Evolutionary conservation across 176 grass and related monocot genomes (phyloP).

Genomic region (Oryza glaberrima): DNA sequence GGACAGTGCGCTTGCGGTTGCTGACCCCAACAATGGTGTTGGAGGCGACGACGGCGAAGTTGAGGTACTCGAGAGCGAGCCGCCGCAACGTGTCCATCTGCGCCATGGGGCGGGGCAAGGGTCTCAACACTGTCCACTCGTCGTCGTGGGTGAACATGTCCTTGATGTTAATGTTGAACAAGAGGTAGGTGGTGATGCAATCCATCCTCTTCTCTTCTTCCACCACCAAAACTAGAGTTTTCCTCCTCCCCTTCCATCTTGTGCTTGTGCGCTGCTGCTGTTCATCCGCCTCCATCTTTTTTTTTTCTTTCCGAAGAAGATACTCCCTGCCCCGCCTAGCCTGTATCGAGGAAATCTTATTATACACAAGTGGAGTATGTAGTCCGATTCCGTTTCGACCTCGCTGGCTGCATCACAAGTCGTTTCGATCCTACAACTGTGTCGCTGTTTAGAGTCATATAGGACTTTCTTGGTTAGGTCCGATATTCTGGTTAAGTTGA

Average conservation of each 20-base stretch:
- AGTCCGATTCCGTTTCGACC: no score
- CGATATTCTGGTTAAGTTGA: no score
- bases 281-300: background rate
- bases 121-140: background rate
- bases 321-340: no score
- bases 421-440: no score
- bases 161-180: constrained; percentile 5
- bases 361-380: no score
- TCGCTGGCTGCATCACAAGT: no score
- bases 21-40: background rate
- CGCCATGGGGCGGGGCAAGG: background rate
- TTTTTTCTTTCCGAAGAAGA: no score
- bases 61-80: background rate
- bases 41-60: background rate
- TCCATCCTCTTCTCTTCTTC: background rate
- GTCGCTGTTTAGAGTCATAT: no score
- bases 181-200: background rate
- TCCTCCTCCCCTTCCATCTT: no score
- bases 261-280: background rate
- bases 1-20: background rate
- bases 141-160: background rate
- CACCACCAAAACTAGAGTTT: background rate
- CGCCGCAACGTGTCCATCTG: background rate
- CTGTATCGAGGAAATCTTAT: no score
- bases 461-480: no score